Evolutionary conservation across 2,329 filamentous ascomycete species (phyloP).

Genomic region (Clonostachys rhizophaga): DNA sequence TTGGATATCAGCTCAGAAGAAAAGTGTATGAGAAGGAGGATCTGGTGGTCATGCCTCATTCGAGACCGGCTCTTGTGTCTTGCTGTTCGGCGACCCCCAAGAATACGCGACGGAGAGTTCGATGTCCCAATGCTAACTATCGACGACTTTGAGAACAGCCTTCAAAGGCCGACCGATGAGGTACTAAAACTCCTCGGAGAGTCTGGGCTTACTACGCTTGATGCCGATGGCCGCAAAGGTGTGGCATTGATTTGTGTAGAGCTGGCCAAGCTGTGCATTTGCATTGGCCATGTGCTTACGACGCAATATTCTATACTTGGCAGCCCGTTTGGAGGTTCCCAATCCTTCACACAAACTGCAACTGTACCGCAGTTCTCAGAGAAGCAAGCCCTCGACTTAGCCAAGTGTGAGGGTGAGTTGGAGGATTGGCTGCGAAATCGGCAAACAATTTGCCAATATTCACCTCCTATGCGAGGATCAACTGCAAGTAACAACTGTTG

Average conservation of each 20-base stretch:
- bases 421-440: too few species aligned
- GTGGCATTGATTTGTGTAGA: slow-evolving; percentile 58
- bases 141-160: slow-evolving; percentile 72
- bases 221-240: too few species aligned
- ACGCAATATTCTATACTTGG: too few species aligned
- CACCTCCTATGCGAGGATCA: too few species aligned
- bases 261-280: slow-evolving; percentile 84
- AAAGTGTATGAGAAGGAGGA: slow-evolving; percentile 87
- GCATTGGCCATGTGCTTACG: slow-evolving; percentile 53
- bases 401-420: too few species aligned
- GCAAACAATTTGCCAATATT: too few species aligned
- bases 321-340: too few species aligned
- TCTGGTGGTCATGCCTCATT: slow-evolving; percentile 99
- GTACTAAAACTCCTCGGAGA: slow-evolving; percentile 41
- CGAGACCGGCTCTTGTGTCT: slow-evolving; percentile 87
- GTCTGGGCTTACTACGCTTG: slow-evolving; percentile 72
- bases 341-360: too few species aligned
- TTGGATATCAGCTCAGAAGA: slow-evolving; percentile 56
- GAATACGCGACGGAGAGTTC: slow-evolving; percentile 90
- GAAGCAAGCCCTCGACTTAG: too few species aligned
- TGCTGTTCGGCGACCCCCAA: slow-evolving; percentile 87
- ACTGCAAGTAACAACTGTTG: too few species aligned
- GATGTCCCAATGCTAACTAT: slow-evolving; percentile 87
- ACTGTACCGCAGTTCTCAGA: too few species aligned
- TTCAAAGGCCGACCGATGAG: slow-evolving; percentile 59